Conservation (phyloP, 768 basidiomycete species). For the Aureoboletus auriporus region DNA sequence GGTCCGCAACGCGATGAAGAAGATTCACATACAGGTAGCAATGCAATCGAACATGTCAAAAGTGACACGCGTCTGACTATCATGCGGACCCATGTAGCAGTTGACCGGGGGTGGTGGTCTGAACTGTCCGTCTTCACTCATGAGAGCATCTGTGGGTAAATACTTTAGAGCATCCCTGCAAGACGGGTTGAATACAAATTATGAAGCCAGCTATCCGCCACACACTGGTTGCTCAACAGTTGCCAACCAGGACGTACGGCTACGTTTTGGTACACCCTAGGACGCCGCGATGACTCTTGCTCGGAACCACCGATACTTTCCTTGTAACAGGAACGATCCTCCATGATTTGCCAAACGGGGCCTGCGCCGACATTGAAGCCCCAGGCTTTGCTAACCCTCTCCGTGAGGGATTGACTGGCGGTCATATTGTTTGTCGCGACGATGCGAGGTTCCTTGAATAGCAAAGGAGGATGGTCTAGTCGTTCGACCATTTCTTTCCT, state of each 20-base stretch:
- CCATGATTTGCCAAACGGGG: slow-evolving; percentile 73
- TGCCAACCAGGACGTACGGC: slow-evolving; percentile 42
- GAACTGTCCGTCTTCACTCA: slow-evolving; percentile 49
- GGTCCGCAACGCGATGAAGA: background rate
- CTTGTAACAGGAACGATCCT: slow-evolving; percentile 77
- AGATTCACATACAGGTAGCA: slow-evolving; percentile 56
- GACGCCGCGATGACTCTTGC: slow-evolving; percentile 50
- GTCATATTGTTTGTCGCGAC: slow-evolving; percentile 57
- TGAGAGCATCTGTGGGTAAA: slow-evolving; percentile 50
- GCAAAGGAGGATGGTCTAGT: slow-evolving; percentile 44
- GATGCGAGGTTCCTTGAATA: slow-evolving; percentile 44
- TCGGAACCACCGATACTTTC: slow-evolving; percentile 42
- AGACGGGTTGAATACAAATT: slow-evolving; percentile 4
- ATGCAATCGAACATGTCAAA: slow-evolving; percentile 54
- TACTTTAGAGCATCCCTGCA: slow-evolving; percentile 54
- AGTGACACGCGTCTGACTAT: slow-evolving; percentile 44
- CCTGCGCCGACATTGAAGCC: slow-evolving; percentile 72
- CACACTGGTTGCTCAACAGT: slow-evolving; percentile 47
- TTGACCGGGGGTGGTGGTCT: slow-evolving; percentile 50
- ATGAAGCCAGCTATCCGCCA: slow-evolving; percentile 14
- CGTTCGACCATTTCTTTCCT: slow-evolving; percentile 53
- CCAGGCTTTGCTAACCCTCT: slow-evolving; percentile 64
- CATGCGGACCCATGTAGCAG: slow-evolving; percentile 67
- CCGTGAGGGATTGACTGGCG: slow-evolving; percentile 40
- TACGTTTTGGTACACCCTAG: slow-evolving; percentile 51